Base-by-base conservation (phyloP, 371 early-diverging fungal species). In the Lichtheimia corymbifera region DNA sequence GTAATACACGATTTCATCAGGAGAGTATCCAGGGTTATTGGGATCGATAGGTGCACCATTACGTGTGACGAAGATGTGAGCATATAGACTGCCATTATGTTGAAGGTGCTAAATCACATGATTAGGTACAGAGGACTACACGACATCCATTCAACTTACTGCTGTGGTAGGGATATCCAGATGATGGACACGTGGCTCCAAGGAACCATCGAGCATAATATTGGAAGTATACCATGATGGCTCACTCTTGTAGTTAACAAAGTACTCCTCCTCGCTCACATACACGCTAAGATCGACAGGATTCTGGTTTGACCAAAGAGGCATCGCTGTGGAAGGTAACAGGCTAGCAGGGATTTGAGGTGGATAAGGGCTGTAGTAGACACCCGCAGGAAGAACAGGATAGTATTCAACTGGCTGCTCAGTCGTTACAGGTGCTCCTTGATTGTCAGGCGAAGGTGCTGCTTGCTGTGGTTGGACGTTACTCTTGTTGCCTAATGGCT, bases 11-110 rank as follows among this genome's bases (percentile, higher is more conserved):
- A 77, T 64, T 15, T 72, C 52, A 64, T 84, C 75, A 49, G 75
- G 68, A 50, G 68, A 56, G 52, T 73, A 85, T 0, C 53, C 41
- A 5, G 65, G 61, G 28, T 73, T 62, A 2, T 55, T 56, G 0
- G 89, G 87, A 67, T 91, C 68, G 42, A 89, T 83, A 6, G 83
- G 73, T 5, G 68, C 66, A 5, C 79, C 79, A 15, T 78, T 41
- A 42, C 74, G 77, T 5, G 83, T 77, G 58, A 93, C 66, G 78
- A 85, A 92, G 35, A 91, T 77, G 68, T 95, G 95, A 15, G 93
- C 92, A 68, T 89, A 95, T 2, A 93, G 70, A 13, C 91, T 85
- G 20, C 93, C 94, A 65, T 95, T 95, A 58, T 90, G 73, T 76
- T 88, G 89, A 2, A 93, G 83, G 51, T 74, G 65, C 85, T 85